Conservation (phyloP, 306 rosid species). For the Quercus mongolica region DNA sequence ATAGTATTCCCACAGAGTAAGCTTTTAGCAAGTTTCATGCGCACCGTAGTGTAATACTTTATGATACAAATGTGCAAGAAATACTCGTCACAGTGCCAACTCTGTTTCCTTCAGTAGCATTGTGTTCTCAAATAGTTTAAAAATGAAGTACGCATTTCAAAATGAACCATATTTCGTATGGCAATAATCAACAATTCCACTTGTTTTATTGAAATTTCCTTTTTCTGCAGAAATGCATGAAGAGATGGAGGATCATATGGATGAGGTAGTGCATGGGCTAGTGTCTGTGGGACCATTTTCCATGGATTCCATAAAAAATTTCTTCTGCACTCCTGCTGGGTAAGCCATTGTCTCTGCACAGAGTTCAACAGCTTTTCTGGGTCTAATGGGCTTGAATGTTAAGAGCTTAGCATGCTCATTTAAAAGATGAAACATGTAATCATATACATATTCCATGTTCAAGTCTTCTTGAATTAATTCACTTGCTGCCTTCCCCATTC, state of each 20-base stretch:
- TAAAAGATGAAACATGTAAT: slow-evolving; percentile 78
- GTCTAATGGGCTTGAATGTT: slow-evolving; percentile 51
- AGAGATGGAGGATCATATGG: slow-evolving; percentile 70
- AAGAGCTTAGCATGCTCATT: slow-evolving; percentile 61
- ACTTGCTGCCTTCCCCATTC: slow-evolving; percentile 65
- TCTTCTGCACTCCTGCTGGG: slow-evolving; percentile 27
- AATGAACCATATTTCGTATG: no score
- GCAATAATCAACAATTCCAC: slow-evolving; percentile 48
- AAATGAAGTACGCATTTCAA: no score
- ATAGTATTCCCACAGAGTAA: no score
- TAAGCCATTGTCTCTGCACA: slow-evolving; percentile 83
- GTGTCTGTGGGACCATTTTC: slow-evolving; percentile 56
- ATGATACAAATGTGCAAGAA: no score
- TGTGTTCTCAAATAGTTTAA: no score
- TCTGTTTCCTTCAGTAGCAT: no score
- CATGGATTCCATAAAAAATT: slow-evolving; percentile 68
- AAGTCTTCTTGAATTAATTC: slow-evolving; percentile 62
- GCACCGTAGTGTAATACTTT: no score
- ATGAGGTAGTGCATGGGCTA: slow-evolving; percentile 59
- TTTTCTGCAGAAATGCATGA: slow-evolving; percentile 32
- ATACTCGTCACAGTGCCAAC: no score
- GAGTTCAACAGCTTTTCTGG: slow-evolving; percentile 45
- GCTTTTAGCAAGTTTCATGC: no score
- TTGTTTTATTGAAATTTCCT: slow-evolving; percentile 33
- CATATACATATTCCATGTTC: slow-evolving; percentile 75